A percentile compares a stretch with the other conserved stretches of the same genome.
These are phyloP conservation scores for Phytophthora chlamydospora DNA, from an alignment of 352 stramenopile species.

Conservation along the genomic window DNA sequence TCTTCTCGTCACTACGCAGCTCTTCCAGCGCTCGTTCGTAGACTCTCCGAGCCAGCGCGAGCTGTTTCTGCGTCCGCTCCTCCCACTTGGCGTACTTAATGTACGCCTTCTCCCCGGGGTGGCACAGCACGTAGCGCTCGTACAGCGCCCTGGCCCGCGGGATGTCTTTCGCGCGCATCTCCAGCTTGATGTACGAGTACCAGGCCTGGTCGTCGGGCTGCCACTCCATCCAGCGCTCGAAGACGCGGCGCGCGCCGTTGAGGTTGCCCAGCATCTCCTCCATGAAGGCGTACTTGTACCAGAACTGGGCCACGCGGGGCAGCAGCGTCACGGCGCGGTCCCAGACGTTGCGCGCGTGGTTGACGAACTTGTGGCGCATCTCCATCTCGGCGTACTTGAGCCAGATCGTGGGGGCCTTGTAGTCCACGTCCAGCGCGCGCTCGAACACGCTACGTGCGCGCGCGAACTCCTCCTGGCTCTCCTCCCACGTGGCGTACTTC, in stretches of 20 bases:
- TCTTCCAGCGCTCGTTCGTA: conserved; percentile 97
- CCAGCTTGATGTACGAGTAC: conserved; percentile 98
- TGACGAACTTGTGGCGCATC: conserved; percentile 99
- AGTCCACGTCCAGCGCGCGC: conserved; percentile 97
- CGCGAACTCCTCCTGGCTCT: conserved; percentile 98
- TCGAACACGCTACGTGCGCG: conserved; percentile 97
- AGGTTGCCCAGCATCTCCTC: conserved; percentile 99
- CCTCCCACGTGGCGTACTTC: conserved; percentile 99
- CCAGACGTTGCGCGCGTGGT: conserved; percentile 97
- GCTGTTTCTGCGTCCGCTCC: conserved; percentile 93
- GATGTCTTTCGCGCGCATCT: conserved; percentile 92
- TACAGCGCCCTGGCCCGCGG: conserved; percentile 92
- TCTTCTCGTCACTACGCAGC: conserved; percentile 80
- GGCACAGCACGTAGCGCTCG: conserved; percentile 93
- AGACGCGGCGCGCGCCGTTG: conserved; percentile 93
- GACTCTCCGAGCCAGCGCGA: conserved; percentile 91
- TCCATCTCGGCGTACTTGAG: conserved; percentile 99
- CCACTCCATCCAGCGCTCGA: conserved; percentile 98
- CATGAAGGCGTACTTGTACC: conserved; percentile 99
- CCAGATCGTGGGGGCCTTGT: conserved; percentile 95
- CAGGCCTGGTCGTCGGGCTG: conserved; percentile 98
- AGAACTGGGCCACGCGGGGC: conserved; percentile 97
- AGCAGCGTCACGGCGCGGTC: conserved; percentile 95
- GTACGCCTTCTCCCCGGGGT: conserved; percentile 92
- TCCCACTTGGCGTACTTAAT: conserved; percentile 99